Base-by-base conservation (phyloP, 2,329 filamentous ascomycete species). In the Fusarium globosum region DNA sequence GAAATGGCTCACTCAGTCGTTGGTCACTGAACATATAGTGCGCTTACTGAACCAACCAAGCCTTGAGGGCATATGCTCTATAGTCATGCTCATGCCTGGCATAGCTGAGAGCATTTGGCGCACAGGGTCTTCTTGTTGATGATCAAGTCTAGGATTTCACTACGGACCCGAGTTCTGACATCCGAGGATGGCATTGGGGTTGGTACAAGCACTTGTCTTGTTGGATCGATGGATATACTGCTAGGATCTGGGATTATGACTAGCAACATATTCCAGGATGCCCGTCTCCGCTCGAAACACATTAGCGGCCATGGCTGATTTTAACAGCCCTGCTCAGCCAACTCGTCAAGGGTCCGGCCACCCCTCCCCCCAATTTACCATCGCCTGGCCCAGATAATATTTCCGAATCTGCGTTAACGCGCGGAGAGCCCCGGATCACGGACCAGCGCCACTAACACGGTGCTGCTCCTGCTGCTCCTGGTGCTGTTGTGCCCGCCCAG, bases 391-490 rank as follows among this genome's bases (percentile, higher is more conserved):
- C 79, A 85, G 80, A 84, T 83, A 82, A 85, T 86, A 85, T 84
- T 85, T 83, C 84, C 84, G 83, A 85, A 82, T 83, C 80, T 83
- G 83, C 79, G 84, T 83, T 83, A 83, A 82, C 80, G 81, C 80
- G 81, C 81, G 81, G 82, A 83, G 81, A 84, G 82, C 82, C 83
- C 84, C 83, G 82, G 81, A 82, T 79, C 78, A 79, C 79, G 78
- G 77, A 76, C 78, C 74, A 80, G 75, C 78, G 78, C 79, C 80
- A 80, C 80, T 80, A 79, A 77, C 77, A 79, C 75, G 72, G 75
- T 74, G 74, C 75, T 77, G 78, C 71, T 51, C 30, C 48, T 74
- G 72, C 72, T 77, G 78, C 71, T 49, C 28, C 46, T 78, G 79
- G 60, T 74, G 78, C 71, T 78, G 79, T 61, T 73, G 79, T 78